Conservation (phyloP, 2,329 filamentous ascomycete species). For the Atkinsonella hypoxylon region DNA sequence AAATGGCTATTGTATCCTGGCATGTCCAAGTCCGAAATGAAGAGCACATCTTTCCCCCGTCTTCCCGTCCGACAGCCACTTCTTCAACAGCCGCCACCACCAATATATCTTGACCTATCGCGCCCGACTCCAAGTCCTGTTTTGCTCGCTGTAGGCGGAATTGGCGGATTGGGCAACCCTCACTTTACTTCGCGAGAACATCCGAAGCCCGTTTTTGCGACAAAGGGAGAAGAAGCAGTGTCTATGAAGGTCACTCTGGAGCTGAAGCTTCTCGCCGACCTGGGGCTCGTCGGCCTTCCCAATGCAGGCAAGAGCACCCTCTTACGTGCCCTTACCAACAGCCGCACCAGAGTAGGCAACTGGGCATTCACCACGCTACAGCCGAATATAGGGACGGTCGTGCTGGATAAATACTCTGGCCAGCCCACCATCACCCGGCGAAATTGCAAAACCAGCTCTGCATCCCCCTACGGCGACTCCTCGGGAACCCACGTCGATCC, state of each 20-base stretch:
- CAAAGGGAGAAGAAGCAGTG: constrained; percentile 69
- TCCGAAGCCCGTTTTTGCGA: constrained; percentile 74
- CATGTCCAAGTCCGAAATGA: constrained; percentile 57
- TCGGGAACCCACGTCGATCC: constrained; percentile 35
- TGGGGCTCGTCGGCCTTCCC: constrained; percentile 85
- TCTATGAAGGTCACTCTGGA: constrained; percentile 75
- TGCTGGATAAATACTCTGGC: constrained; percentile 77
- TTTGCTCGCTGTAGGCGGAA: constrained; percentile 73
- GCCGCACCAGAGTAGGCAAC: constrained; percentile 75
- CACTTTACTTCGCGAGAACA: constrained; percentile 75
- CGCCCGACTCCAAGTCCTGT: constrained; percentile 72
- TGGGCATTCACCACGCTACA: constrained; percentile 97
- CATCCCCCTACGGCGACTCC: constrained; percentile 32
- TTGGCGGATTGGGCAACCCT: constrained; percentile 86
- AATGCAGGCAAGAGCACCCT: constrained; percentile 96
- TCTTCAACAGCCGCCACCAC: constrained; percentile 57
- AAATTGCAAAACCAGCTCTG: not conserved
- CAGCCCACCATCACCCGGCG: constrained; percentile 39
- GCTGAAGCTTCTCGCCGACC: constrained; percentile 87
- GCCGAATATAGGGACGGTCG: constrained; percentile 90
- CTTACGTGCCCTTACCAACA: constrained; percentile 76
- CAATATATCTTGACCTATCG: constrained; percentile 62
- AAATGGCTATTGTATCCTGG: constrained; percentile 86
- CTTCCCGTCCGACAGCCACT: constrained; percentile 39
- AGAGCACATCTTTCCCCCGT: constrained; percentile 34